These are phyloP conservation scores for Fagus sylvatica DNA, from an alignment of 306 rosid genomes.

Conservation along the genomic window DNA sequence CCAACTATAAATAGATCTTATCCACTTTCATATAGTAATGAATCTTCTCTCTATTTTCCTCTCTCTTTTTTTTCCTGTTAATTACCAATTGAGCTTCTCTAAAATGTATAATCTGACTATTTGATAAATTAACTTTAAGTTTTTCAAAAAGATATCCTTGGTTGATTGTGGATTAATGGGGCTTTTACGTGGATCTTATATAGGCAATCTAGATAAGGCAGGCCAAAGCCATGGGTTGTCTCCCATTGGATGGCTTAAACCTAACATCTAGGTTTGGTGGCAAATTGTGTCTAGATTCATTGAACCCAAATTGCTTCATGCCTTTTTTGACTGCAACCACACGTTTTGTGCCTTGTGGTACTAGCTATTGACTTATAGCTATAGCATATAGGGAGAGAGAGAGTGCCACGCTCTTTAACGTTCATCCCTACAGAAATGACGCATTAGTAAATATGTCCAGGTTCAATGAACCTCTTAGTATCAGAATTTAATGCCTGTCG, in stretches of 20 bases:
- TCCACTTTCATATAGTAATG: too few species aligned
- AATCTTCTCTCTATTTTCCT: too few species aligned
- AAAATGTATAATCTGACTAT: too few species aligned
- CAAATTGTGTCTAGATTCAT: slow-evolving; percentile 41
- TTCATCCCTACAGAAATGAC: too few species aligned
- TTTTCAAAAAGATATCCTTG: neutral
- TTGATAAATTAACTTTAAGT: too few species aligned
- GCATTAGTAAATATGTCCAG: slow-evolving; percentile 24
- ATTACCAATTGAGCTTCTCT: too few species aligned
- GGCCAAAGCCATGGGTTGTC: too few species aligned
- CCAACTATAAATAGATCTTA: too few species aligned
- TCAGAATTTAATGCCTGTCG: too few species aligned
- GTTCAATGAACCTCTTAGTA: slow-evolving; percentile 51
- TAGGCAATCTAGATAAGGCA: neutral
- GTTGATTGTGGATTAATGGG: neutral
- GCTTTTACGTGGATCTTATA: neutral
- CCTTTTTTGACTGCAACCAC: slow-evolving; percentile 4
- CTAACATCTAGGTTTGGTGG: neutral
- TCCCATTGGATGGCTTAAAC: neutral
- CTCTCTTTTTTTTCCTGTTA: too few species aligned
- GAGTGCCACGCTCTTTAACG: neutral
- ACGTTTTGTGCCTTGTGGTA: neutral
- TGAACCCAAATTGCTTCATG: slow-evolving; percentile 5
- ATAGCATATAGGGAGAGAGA: too few species aligned
- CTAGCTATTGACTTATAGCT: neutral